A percentile compares a stretch with the other conserved stretches of the same genome.
These are phyloP conservation scores for Linaria vulgaris DNA, from an alignment of 257 asterid genomes.

Conservation along the genomic window DNA sequence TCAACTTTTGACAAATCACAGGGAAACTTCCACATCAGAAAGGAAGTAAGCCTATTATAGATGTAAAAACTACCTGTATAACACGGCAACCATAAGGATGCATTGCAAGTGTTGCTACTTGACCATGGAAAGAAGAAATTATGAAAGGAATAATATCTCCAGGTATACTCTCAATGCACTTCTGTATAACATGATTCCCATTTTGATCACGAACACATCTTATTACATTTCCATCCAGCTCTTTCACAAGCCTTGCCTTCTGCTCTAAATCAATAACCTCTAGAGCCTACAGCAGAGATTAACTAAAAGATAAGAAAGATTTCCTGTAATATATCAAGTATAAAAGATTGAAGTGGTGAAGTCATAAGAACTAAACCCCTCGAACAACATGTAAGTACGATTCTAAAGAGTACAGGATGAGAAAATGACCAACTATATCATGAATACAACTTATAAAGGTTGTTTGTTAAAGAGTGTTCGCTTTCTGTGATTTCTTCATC, in stretches of 20 bases:
- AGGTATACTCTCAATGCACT: conserved; percentile 69
- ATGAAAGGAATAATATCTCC: conserved; percentile 46
- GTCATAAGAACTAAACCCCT: too few species aligned
- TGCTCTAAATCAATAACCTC: conserved; percentile 54
- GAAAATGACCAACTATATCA: too few species aligned
- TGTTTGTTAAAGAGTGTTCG: too few species aligned
- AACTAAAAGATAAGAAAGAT: conserved; percentile 14
- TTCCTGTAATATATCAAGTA: too few species aligned
- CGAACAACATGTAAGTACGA: too few species aligned
- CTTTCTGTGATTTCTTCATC: too few species aligned
- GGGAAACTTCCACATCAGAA: conserved; percentile 11
- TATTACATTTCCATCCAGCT: conserved; percentile 56
- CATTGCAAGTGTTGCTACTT: conserved; percentile 67
- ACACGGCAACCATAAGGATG: conserved; percentile 84
- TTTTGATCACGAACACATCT: conserved; percentile 59
- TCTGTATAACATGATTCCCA: conserved; percentile 69
- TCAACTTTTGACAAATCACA: conserved; percentile 4
- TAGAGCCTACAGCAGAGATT: conserved; percentile 41
- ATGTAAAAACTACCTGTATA: conserved; percentile 47
- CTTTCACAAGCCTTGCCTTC: conserved; percentile 47
- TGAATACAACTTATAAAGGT: too few species aligned
- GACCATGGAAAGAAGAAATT: conserved; percentile 55
- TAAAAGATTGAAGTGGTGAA: too few species aligned
- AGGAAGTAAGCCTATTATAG: not conserved
- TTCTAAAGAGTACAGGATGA: too few species aligned